Conservation (phyloP, 1,284 basidiomycete species). For the Apiotrichum sp. region DNA sequence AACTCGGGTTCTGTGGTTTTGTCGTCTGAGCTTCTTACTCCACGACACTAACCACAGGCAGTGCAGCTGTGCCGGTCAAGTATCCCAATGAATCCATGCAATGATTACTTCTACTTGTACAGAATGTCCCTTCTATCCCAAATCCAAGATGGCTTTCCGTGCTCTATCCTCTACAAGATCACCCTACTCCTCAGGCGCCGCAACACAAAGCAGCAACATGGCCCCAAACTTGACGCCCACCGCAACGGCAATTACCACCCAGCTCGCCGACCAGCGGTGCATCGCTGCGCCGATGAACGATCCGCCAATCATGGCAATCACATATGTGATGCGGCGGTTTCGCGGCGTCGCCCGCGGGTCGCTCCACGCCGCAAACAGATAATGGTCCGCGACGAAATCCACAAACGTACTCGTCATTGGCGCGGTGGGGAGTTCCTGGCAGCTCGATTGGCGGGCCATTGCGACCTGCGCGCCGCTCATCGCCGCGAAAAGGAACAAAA, state of each 20-base stretch:
- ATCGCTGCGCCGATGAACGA: constrained; percentile 37
- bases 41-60: too few species aligned
- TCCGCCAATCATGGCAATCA: constrained; percentile 36
- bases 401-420: constrained; percentile 43
- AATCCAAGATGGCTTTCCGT: too few species aligned
- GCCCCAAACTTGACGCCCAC: constrained; percentile 30
- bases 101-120: too few species aligned
- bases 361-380: constrained; percentile 28
- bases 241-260: constrained; percentile 35
- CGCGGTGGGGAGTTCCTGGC: constrained; percentile 36
- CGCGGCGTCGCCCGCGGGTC: constrained; percentile 27
- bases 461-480: constrained; percentile 46
- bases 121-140: too few species aligned
- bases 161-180: background rate
- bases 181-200: constrained; percentile 2
- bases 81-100: too few species aligned
- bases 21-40: too few species aligned
- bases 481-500: constrained; percentile 37
- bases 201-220: constrained; percentile 15
- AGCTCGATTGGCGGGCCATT: constrained; percentile 34
- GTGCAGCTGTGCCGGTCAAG: too few species aligned
- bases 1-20: too few species aligned
- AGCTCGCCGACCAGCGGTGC: constrained; percentile 31
- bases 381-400: constrained; percentile 41
- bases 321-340: constrained; percentile 36